phyloP scores from a whole-genome alignment of 2,329 filamentous ascomycete species.

The Nannizziopsis arthrosporioides region DNA sequence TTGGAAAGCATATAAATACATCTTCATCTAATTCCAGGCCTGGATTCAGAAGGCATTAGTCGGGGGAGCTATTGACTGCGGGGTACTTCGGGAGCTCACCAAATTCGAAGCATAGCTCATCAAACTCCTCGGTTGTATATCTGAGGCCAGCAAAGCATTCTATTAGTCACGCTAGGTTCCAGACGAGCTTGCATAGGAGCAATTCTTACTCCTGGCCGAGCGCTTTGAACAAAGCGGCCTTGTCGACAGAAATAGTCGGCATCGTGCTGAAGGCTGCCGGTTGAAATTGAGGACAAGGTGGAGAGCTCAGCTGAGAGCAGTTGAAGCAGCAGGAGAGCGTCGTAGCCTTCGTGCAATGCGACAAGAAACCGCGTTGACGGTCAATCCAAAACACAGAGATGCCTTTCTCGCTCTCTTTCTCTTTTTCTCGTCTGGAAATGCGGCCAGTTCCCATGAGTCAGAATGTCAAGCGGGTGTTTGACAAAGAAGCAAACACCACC shows the following conservation, averaged over 20 bases:
- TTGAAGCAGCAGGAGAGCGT: not conserved
- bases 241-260: slow-evolving; percentile 96
- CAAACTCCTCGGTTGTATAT: slow-evolving; percentile 87
- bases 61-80: slow-evolving; percentile 13
- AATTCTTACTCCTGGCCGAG: slow-evolving; percentile 68
- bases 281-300: not conserved
- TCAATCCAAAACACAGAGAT: not conserved
- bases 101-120: slow-evolving; percentile 96
- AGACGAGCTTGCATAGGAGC: slow-evolving; percentile 2
- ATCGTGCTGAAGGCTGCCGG: slow-evolving; percentile 42
- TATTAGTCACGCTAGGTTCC: slow-evolving; percentile 1
- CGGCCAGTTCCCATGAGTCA: slow-evolving; percentile 6
- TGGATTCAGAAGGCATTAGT: slow-evolving; percentile 25
- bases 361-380: not conserved
- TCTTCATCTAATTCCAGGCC: slow-evolving; percentile 94
- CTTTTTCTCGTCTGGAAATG: too few species aligned
- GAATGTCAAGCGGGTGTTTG: slow-evolving; percentile 2
- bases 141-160: slow-evolving; percentile 41
- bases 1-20: slow-evolving; percentile 25
- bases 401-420: too few species aligned
- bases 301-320: not conserved
- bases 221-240: slow-evolving; percentile 87
- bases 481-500: slow-evolving; percentile 7
- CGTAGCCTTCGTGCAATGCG: not conserved
- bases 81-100: slow-evolving; percentile 38